phyloP scores from a whole-genome alignment of 139 green algal genomes.

The Haematococcus lacustris region DNA sequence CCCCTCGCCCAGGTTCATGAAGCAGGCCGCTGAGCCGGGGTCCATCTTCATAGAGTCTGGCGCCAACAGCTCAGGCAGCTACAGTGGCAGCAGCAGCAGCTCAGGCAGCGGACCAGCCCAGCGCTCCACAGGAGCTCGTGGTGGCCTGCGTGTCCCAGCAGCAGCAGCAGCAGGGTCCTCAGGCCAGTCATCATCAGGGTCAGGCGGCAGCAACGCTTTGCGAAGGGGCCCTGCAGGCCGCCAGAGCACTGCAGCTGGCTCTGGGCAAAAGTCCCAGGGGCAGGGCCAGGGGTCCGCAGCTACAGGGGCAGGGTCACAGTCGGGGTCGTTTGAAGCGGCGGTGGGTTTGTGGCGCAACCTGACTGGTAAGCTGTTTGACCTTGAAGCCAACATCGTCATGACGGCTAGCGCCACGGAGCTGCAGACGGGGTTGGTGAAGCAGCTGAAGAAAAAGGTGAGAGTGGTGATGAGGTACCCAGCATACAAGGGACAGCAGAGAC shows the following conservation, averaged over 20 bases:
- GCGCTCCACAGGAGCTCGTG: neutral
- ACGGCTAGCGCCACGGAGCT: conserved; percentile 35
- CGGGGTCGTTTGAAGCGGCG: conserved; percentile 13
- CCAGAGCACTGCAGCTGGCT: too few relatives aligned
- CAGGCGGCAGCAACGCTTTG: too few relatives aligned
- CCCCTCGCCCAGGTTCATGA: conserved; percentile 4
- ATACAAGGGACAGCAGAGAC: too few relatives aligned
- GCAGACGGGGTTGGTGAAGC: conserved; percentile 23
- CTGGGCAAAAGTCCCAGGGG: too few relatives aligned
- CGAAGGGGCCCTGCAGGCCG: too few relatives aligned
- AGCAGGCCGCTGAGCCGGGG: neutral
- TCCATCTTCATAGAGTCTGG: neutral
- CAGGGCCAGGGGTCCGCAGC: too few relatives aligned
- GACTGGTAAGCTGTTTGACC: conserved; percentile 57
- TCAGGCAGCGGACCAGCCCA: neutral
- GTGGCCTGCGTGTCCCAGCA: too few relatives aligned
- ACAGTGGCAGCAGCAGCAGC: neutral
- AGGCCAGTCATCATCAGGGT: too few relatives aligned
- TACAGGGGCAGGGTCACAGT: too few relatives aligned
- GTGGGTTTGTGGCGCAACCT: conserved; percentile 33
- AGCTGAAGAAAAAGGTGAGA: conserved; percentile 17
- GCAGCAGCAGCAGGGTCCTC: neutral
- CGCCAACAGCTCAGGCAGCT: neutral
- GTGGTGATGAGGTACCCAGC: too few relatives aligned
- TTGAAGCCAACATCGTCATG: conserved; percentile 60